Percentiles rank a stretch among this genome's conserved stretches.
Evolutionary conservation across 148 eudicot genomes (phyloP).

Genomic region (Vaccinium macrocarpon): DNA sequence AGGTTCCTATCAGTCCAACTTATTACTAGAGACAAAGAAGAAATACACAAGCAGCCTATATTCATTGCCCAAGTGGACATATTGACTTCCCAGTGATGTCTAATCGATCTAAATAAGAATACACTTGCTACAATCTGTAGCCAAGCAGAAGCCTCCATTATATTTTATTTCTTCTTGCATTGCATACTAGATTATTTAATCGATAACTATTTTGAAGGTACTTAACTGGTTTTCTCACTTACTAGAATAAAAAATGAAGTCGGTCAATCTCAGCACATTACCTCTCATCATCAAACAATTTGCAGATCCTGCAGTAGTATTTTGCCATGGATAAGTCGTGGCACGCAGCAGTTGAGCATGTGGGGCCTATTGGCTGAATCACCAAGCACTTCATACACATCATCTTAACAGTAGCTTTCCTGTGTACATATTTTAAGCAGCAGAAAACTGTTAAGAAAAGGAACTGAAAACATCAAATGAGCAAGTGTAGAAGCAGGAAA

Average conservation of each 20-base stretch:
- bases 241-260: background rate
- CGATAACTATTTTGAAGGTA: background rate
- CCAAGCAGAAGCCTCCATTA: background rate
- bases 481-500: constrained; percentile 15
- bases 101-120: background rate
- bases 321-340: constrained; percentile 64
- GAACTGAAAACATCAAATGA: constrained; percentile 5
- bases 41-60: background rate
- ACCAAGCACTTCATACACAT: constrained; percentile 94
- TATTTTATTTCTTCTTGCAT: background rate
- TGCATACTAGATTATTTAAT: background rate
- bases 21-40: background rate
- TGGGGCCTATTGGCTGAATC: constrained; percentile 72
- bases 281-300: constrained; percentile 92
- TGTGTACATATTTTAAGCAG: constrained; percentile 32
- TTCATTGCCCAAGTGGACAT: constrained; percentile 6
- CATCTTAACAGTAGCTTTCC: constrained; percentile 77
- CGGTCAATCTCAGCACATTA: constrained; percentile 26
- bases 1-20: background rate
- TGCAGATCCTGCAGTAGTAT: constrained; percentile 88
- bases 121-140: background rate
- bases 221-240: background rate
- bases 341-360: constrained; percentile 67
- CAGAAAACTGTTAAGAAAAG: constrained; percentile 13
- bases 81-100: background rate